These are phyloP conservation scores for Eleusine coracana DNA, from an alignment of 176 grass and related monocot species.

Conservation along the genomic window DNA sequence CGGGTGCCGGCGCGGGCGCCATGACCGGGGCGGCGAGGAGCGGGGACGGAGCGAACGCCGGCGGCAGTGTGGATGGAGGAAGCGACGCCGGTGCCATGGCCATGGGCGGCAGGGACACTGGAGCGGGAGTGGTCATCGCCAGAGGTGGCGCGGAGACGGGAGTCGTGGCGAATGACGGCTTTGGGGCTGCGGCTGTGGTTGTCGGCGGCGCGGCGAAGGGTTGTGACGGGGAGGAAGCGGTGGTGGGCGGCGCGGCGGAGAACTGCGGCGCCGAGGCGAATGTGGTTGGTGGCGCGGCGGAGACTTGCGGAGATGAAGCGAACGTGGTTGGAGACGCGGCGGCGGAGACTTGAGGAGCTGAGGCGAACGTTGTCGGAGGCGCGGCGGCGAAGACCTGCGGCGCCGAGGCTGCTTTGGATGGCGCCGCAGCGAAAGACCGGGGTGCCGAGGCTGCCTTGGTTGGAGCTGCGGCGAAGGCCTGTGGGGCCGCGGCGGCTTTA, in stretches of 20 bases:
- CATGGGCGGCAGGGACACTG: slow-evolving; percentile 37
- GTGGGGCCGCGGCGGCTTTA: background rate
- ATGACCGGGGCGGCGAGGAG: slow-evolving; percentile 30
- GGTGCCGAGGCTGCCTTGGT: slow-evolving; percentile 14
- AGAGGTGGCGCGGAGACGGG: slow-evolving; percentile 34
- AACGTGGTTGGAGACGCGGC: slow-evolving; percentile 25
- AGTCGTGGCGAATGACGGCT: slow-evolving; percentile 30
- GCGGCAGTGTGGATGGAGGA: slow-evolving; percentile 15
- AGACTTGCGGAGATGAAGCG: slow-evolving; percentile 15
- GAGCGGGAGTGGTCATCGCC: background rate
- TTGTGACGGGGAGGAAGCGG: background rate
- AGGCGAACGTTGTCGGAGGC: slow-evolving; percentile 9
- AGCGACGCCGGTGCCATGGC: slow-evolving; percentile 44
- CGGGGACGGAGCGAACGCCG: slow-evolving; percentile 37
- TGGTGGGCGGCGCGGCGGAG: background rate
- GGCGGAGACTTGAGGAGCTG: background rate
- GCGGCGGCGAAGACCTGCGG: background rate
- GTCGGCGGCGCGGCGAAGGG: background rate
- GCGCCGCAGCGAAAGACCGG: background rate
- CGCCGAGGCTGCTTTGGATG: background rate
- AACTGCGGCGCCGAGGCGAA: slow-evolving; percentile 19
- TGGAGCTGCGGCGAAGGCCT: slow-evolving; percentile 2
- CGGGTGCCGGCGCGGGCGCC: slow-evolving; percentile 32
- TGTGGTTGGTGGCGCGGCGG: slow-evolving; percentile 31
- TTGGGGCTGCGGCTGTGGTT: slow-evolving; percentile 10